phyloP scores from a whole-genome alignment of 805 yeast genomes.

The Candida boleticola region DNA sequence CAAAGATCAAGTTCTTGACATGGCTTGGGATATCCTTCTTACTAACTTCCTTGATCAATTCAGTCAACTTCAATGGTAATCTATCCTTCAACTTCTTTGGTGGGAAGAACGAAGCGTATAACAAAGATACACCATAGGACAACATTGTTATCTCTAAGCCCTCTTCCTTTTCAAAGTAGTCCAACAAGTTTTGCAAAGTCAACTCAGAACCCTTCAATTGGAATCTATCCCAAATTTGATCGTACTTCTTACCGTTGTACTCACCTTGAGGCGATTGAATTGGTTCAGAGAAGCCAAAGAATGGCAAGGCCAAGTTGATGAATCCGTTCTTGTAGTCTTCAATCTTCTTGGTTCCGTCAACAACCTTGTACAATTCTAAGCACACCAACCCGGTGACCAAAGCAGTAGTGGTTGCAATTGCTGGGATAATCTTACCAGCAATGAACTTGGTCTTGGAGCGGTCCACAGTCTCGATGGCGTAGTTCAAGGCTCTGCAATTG shows the following conservation, averaged over 20 bases:
- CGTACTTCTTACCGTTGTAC: constrained; percentile 76
- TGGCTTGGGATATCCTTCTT: constrained; percentile 77
- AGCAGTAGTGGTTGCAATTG: constrained; percentile 99
- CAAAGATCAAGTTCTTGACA: constrained; percentile 77
- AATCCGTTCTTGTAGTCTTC: constrained; percentile 93
- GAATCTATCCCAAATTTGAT: constrained; percentile 94
- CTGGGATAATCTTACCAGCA: constrained; percentile 98
- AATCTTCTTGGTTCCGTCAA: constrained; percentile 66
- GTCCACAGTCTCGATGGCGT: constrained; percentile 85
- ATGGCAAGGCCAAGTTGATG: constrained; percentile 88
- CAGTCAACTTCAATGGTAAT: constrained; percentile 60
- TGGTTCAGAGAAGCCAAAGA: constrained; percentile 96
- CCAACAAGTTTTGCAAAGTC: constrained; percentile 70
- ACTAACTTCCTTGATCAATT: constrained; percentile 79
- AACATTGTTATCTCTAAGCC: constrained; percentile 89
- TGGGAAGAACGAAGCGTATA: constrained; percentile 93
- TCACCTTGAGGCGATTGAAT: constrained; percentile 79
- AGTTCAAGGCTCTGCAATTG: constrained; percentile 91
- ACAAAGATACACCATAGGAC: constrained; percentile 82
- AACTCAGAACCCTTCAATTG: constrained; percentile 68
- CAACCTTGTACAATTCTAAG: constrained; percentile 87
- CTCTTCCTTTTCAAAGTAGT: constrained; percentile 74
- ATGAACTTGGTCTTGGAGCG: constrained; percentile 89
- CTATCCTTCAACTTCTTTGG: constrained; percentile 86
- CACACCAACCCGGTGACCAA: constrained; percentile 93